A percentile compares a stretch with the other conserved stretches of the same genome.
phyloP scores from a whole-genome alignment of 2,329 filamentous ascomycete genomes.

The Scytalidium lignicola region DNA sequence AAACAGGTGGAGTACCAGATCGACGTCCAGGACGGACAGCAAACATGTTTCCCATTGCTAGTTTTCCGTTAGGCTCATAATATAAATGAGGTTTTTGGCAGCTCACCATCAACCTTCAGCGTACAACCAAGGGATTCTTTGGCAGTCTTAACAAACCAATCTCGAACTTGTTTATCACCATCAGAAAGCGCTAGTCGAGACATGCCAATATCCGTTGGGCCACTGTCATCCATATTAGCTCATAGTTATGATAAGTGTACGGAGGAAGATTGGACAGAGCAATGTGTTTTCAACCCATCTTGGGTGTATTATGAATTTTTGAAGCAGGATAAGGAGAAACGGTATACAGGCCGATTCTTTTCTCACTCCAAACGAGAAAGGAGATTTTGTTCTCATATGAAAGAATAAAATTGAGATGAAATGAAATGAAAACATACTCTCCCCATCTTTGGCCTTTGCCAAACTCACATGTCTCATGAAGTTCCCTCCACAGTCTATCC shows the following conservation, averaged over 20 bases:
- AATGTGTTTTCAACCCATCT: too few relatives aligned
- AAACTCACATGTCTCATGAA: conserved; percentile 64
- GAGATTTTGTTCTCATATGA: background rate
- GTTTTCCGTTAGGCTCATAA: background rate
- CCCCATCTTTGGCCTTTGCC: conserved; percentile 63
- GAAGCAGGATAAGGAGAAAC: too few relatives aligned
- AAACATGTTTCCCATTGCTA: conserved; percentile 57
- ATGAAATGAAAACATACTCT: conserved; percentile 43
- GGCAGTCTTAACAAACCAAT: conserved; percentile 68
- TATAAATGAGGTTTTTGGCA: conserved; percentile 25
- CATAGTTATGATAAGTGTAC: background rate
- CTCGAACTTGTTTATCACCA: conserved; percentile 63
- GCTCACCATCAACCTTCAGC: conserved; percentile 68
- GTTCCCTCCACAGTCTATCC: conserved; percentile 54
- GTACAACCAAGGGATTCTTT: conserved; percentile 57
- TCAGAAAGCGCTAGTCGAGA: conserved; percentile 66
- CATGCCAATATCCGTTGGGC: conserved; percentile 68
- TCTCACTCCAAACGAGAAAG: background rate
- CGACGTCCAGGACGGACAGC: conserved; percentile 60
- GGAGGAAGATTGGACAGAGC: too few relatives aligned
- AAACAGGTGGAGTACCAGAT: conserved; percentile 54
- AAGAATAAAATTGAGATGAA: background rate
- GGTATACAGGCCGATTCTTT: too few relatives aligned
- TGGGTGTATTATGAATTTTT: too few relatives aligned
- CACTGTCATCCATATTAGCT: conserved; percentile 27